These are phyloP conservation scores for Hebeloma cylindrosporum DNA, from an alignment of 768 basidiomycete genomes.

Conservation along the genomic window DNA sequence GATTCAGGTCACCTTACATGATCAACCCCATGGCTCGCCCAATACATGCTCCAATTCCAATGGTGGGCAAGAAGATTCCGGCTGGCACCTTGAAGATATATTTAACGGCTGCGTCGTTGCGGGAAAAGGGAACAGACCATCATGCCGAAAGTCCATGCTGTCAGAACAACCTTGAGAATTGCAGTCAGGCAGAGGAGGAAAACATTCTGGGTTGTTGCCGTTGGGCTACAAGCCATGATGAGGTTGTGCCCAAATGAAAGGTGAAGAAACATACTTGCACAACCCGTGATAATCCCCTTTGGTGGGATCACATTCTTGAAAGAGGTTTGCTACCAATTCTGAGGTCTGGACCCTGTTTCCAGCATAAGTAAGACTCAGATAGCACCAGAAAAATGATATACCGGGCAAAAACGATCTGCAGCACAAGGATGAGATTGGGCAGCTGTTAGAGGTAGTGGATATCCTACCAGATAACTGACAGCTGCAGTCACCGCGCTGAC, in stretches of 20 bases:
- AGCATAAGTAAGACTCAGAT: constrained; percentile 4
- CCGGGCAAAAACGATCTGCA: constrained; percentile 67
- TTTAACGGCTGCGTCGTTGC: background rate
- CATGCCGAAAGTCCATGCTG: constrained; percentile 81
- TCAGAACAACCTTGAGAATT: constrained; percentile 57
- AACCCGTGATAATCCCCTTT: constrained; percentile 72
- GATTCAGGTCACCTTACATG: constrained; percentile 45
- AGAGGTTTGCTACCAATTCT: constrained; percentile 80
- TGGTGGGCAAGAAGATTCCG: constrained; percentile 76
- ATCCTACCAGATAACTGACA: constrained; percentile 61
- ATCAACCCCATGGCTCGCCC: constrained; percentile 71
- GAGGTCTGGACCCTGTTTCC: constrained; percentile 63
- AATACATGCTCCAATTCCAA: constrained; percentile 71
- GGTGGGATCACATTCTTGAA: constrained; percentile 75
- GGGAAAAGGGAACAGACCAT: constrained; percentile 44
- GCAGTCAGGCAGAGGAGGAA: constrained; percentile 67
- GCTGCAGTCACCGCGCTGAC: constrained; percentile 69
- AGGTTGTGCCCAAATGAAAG: background rate
- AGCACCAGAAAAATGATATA: constrained; percentile 19
- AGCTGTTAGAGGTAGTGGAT: background rate
- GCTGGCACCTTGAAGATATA: constrained; percentile 56
- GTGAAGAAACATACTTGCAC: constrained; percentile 61
- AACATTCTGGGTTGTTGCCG: constrained; percentile 65
- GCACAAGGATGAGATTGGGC: background rate
- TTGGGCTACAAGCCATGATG: constrained; percentile 47